These are phyloP conservation scores for Phaeodactylum tricornutum DNA, from an alignment of 108 stramenopile genomes.

Conservation along the genomic window DNA sequence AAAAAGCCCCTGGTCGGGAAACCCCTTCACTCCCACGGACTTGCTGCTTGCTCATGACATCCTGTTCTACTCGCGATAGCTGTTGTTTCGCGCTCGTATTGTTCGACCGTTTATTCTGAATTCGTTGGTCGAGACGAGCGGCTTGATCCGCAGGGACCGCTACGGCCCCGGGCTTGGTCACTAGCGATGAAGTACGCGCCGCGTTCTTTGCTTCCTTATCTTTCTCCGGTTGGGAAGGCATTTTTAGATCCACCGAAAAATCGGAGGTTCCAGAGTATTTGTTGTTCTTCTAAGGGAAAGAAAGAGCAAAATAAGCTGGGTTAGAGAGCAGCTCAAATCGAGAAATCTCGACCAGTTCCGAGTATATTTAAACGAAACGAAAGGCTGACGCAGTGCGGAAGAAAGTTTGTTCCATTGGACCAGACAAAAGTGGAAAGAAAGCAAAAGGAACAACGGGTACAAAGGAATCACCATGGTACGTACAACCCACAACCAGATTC, in stretches of 20 bases:
- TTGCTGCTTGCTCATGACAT: background rate
- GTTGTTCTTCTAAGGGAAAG: background rate
- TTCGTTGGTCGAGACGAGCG: slow-evolving; percentile 4
- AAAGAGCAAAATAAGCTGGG: background rate
- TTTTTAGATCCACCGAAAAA: background rate
- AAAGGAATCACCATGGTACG: too few relatives aligned
- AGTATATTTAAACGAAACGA: too few relatives aligned
- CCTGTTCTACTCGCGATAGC: slow-evolving; percentile 1
- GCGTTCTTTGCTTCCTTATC: slow-evolving; percentile 8
- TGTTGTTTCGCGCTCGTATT: background rate
- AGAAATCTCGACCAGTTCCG: too few relatives aligned
- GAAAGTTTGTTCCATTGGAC: too few relatives aligned
- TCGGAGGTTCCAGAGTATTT: background rate
- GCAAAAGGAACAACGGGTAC: too few relatives aligned
- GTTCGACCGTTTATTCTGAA: background rate
- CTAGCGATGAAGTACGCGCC: background rate
- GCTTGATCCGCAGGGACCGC: background rate
- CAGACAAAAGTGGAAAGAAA: too few relatives aligned
- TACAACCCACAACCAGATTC: too few relatives aligned
- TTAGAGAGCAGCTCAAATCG: too few relatives aligned
- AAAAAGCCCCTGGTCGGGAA: background rate
- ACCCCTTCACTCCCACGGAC: background rate
- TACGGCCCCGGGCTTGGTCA: slow-evolving; percentile 1
- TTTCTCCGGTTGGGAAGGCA: slow-evolving; percentile 7
- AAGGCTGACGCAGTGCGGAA: too few relatives aligned